Percentiles rank a stretch among this genome's conserved stretches.
Conservation (phyloP, 345 rosid species). For the sweet orange (Citrus sinensis) region DVS_A1.0 CM039162.1:29839501-29840000, state of each 20-base stretch:
- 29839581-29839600: background rate
- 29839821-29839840: background rate
- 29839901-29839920: conserved; percentile 77
- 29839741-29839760: too few species aligned
- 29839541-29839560: too few species aligned
- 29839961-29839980: conserved; percentile 90
- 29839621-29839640: background rate
- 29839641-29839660: background rate
- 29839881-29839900: conserved; percentile 37
- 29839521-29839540: too few species aligned
- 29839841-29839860: conserved; percentile 1
- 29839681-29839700: too few species aligned
- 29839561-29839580: too few species aligned
- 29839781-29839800: too few species aligned
- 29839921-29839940: conserved; percentile 94
- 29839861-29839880: conserved; percentile 27
- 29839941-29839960: conserved; percentile 71
- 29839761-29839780: too few species aligned
- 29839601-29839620: background rate
- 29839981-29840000: conserved; percentile 76
- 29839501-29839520: too few species aligned
- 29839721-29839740: too few species aligned
- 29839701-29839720: too few species aligned
- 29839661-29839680: background rate
- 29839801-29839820: background rate